A percentile compares a stretch with the other conserved stretches of the same genome.
Evolutionary conservation across 2,329 filamentous ascomycete species (phyloP).

Genomic region (Capronia americana): DNA sequence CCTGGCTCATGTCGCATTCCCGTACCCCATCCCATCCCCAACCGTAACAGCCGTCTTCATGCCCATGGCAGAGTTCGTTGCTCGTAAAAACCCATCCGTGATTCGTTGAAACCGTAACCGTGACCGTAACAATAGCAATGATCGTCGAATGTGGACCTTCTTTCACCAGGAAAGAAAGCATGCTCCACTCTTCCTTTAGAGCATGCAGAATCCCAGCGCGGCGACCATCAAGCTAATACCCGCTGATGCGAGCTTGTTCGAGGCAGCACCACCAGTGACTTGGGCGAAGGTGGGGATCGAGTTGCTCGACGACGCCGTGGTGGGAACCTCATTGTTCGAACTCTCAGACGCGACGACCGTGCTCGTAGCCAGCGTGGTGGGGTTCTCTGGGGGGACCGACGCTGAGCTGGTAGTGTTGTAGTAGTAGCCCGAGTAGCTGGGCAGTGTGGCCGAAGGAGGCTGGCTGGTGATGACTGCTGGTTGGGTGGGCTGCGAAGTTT

Average conservation of each 20-base stretch:
- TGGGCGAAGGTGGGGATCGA: conserved; percentile 42
- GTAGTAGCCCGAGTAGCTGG: conserved; percentile 42
- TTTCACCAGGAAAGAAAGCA: background rate
- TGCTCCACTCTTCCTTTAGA: conserved; percentile 11
- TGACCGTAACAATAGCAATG: background rate
- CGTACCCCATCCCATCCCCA: background rate
- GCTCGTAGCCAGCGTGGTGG: conserved; percentile 40
- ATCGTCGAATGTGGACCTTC: background rate
- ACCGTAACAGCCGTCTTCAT: background rate
- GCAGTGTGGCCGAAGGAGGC: conserved; percentile 42
- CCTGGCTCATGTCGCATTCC: background rate
- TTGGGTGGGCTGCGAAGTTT: conserved; percentile 47
- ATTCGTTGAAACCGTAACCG: background rate
- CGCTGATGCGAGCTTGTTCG: conserved; percentile 49
- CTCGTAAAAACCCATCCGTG: background rate
- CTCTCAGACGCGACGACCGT: conserved; percentile 36
- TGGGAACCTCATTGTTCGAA: background rate
- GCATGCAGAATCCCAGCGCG: conserved; percentile 32
- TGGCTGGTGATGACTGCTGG: conserved; percentile 45
- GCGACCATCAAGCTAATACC: conserved; percentile 52
- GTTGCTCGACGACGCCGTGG: conserved; percentile 24
- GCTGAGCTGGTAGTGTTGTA: conserved; percentile 42
- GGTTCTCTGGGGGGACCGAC: conserved; percentile 40
- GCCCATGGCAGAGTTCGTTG: background rate
- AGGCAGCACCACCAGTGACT: conserved; percentile 48